Evolutionary conservation across 345 rosid species (phyloP), one percentile per base, ranked within the genome.

Genomic region (Eutrema japonicum): DNA sequence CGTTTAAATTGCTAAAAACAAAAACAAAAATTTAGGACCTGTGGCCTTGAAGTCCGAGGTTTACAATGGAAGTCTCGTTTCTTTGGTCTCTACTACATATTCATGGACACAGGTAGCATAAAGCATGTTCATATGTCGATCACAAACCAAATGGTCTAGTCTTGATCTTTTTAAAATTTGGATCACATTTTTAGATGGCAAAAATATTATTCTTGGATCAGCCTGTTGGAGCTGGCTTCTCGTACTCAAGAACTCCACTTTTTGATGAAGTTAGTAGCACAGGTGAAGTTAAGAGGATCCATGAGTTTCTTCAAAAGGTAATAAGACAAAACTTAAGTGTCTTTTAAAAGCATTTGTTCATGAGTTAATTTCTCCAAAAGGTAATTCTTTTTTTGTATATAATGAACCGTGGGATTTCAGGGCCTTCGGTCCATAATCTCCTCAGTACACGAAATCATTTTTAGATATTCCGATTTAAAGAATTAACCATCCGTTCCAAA

Each of bases 221-320:
- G 52, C 97, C 97, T 4, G 88, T 82, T 8, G 92, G 94, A 54
- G 82, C 92, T 48, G 97, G 96, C 49, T 92, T 88, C 78, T 92
- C 97, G 3, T 92, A 83, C 41, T 79, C 92, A 38, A 79, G 49
- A 75, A 81, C 76, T 62, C 27, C 11, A 2, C 36, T 46, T 54
- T 82, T 80, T 48, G 57, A 75, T 46, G 73, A 43, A 14, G 35
- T 82, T 0, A 79, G 88, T 56, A 94, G 89, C 62, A 72, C 65
- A 78, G 87, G 54, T 75, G 71, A 78, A 81, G 77, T 53, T 74
- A 65, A 33, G 42, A 85, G 83, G 61, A 75, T 82, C 22, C 56
- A 79, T 26, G 74, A 81, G 64, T 92, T 89, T 76, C 80, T 88
- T 10, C 77, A 81, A 18, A 85, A 83, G 85, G 97, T 26, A 6